Evolutionary conservation across 768 basidiomycete genomes (phyloP), one percentile per base, ranked within the genome.

Genomic region (Suillus occidentalis): DNA sequence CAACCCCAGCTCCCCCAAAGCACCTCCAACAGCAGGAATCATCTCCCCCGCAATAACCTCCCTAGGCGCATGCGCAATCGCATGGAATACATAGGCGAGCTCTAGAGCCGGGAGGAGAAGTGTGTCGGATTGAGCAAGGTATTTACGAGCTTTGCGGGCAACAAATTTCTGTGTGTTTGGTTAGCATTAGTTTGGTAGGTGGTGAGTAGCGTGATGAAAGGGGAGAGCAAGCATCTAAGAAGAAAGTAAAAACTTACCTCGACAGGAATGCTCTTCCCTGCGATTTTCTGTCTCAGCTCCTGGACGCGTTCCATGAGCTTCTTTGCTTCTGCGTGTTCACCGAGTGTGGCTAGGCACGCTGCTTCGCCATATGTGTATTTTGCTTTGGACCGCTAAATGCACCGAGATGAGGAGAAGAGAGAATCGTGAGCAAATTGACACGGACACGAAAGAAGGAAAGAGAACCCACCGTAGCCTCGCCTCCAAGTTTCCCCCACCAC

Each of bases 131-230:
- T 99, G 96, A 2, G 83, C 72, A 43, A 84, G 73, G 79, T 89
- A 97, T 75, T 97, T 98, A 58, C 92, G 87, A 3, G 93, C 87
- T 78, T 95, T 95, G 45, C 95, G 87, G 1, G 92, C 87, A 55
- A 89, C 85, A 65, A 91, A 92, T 88, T 97, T 97, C 88, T 94
- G 73, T 52, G 1, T 8, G 25, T n/a, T 62, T 25, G 5, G 42
- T 56, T 31, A 31, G 31, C 4, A 4, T 31, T 31, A 3, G 28
- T 28, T 28, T 28, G 28, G 28, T 28, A 28, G 28, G 37, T 1
- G 25, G 14, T 22, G n/a, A 12, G 18, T 31, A 8, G 5, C 13
- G 20, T 18, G 55, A 55, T 3, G 28, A 28, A 28, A 28, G 28
- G 28, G 39, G 34, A 47, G 10, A 28, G 28, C 28, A 28, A 28